Evolutionary conservation across 1,284 basidiomycete species (phyloP).

Genomic region (Austropuccinia psidii): DNA sequence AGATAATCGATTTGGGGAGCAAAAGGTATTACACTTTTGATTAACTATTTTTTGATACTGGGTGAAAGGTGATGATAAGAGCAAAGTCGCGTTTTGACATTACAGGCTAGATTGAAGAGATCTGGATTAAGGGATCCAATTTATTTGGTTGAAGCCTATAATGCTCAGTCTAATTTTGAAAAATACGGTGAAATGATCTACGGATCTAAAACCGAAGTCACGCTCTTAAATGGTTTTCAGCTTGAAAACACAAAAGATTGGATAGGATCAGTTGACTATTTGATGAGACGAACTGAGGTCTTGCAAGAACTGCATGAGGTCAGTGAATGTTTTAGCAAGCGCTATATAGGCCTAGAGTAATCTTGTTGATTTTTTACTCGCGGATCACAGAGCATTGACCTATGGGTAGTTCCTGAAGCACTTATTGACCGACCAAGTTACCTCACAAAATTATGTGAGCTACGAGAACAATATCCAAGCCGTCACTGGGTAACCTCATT

Average conservation of each 20-base stretch:
- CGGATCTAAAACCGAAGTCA: conserved; percentile 52
- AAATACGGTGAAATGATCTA: conserved; percentile 45
- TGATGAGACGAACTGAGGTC: conserved; percentile 51
- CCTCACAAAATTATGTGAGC: conserved; percentile 46
- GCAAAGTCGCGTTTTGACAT: not conserved
- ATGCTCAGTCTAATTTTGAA: conserved; percentile 44
- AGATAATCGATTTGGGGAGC: conserved; percentile 55
- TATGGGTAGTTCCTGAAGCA: conserved; percentile 51
- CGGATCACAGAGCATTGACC: conserved; percentile 40
- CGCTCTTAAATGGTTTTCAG: conserved; percentile 55
- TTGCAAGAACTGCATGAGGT: conserved; percentile 50
- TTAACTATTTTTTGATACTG: not conserved
- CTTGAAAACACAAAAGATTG: conserved; percentile 53
- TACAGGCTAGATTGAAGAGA: conserved; percentile 51
- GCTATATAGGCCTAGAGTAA: not conserved
- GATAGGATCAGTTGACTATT: conserved; percentile 53
- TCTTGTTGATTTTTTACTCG: not conserved
- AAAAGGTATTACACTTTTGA: conserved; percentile 49
- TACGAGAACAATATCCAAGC: conserved; percentile 46
- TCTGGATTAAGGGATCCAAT: conserved; percentile 53
- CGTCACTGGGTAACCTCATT: conserved; percentile 51
- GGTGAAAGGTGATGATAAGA: no score
- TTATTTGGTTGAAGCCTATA: conserved; percentile 55
- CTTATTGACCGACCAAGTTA: conserved; percentile 48
- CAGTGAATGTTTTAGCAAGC: not conserved